Percentiles rank a stretch among this genome's conserved stretches.
These are phyloP conservation scores for Solanum aculeatissimum DNA, from an alignment of 305 asterid species.

Conservation along the genomic window DNA sequence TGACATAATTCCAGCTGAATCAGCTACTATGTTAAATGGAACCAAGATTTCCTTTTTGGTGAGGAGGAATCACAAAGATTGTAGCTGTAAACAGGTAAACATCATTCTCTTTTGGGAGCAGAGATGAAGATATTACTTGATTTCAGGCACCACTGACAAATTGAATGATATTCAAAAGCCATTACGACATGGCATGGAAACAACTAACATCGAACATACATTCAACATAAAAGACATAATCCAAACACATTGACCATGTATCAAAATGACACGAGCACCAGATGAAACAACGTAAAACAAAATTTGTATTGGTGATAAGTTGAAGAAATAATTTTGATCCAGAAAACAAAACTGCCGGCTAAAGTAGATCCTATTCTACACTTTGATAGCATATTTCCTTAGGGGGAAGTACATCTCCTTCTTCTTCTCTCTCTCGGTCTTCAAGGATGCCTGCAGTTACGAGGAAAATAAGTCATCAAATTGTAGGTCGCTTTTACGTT, in stretches of 20 bases:
- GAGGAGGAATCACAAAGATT: not conserved
- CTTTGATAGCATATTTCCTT: constrained; percentile 29
- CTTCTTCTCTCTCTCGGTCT: constrained; percentile 30
- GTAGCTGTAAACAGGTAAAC: not conserved
- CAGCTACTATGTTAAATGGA: no score
- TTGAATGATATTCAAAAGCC: not conserved
- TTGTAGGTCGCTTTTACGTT: not conserved
- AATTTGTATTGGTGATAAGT: not conserved
- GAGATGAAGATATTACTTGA: not conserved
- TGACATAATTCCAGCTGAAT: not conserved
- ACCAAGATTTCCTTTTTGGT: not conserved
- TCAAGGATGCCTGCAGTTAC: constrained; percentile 17
- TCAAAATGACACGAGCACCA: not conserved
- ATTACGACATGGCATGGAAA: no score
- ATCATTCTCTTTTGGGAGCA: no score
- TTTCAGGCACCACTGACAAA: not conserved
- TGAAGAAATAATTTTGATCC: not conserved
- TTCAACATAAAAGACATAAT: not conserved
- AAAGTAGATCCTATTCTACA: constrained; percentile 6
- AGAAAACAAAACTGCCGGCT: not conserved
- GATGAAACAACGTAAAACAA: not conserved
- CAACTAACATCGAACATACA: not conserved
- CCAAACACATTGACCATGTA: not conserved
- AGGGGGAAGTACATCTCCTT: constrained; percentile 28
- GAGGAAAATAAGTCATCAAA: not conserved